Evolutionary conservation across 2,329 filamentous ascomycete species (phyloP), one percentile per base, ranked within the genome.

Genomic region (Onygenales sp.): DNA sequence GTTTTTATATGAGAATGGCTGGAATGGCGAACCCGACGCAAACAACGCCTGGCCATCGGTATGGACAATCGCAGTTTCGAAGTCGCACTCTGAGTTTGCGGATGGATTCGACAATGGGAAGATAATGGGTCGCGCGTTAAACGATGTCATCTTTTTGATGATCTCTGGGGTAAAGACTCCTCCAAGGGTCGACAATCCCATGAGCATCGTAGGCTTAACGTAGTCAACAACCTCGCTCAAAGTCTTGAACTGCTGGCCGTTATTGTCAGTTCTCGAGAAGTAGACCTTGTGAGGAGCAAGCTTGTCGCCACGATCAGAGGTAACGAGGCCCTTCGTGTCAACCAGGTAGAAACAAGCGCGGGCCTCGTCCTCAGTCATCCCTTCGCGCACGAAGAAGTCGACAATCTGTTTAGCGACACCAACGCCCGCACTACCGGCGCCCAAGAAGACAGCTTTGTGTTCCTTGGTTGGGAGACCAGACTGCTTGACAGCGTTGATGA

Each of bases 401-500:
- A 95, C 90, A 59, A 98, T 86, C 77, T 97, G 93, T 79, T 95
- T 95, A 56, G 93, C 93, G 56, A 98, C 93, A 76, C 93, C 93
- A 45, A 95, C 90, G 76, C 93, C 93, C 37, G 93, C 93, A 56
- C 88, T 95, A 53, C 93, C 93, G 52, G 93, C 92, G 54, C 93
- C 93, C 72, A 97, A 86, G 77, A 98, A 98, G 60, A 97, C 89
- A 39, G 95, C 87, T 52, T 87, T 87, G 72, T 98, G 93, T 65
- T 97, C 89, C 72, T 89, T 87, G 49, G 91, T 75, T 32, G 89
- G 87, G 13, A 95, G 83, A 50, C 86, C 87, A 11, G 90, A 94
- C 56, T 88, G 82, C 74, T 92, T 92, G 56, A 95, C 89, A 32
- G 79, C 79, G 59, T 79, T 82, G 72, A 87, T 82, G 69, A 87